Evolutionary conservation across 345 rosid genomes (phyloP), one percentile per base, ranked within the genome.

Genomic region (Clarkia xantiana): DNA sequence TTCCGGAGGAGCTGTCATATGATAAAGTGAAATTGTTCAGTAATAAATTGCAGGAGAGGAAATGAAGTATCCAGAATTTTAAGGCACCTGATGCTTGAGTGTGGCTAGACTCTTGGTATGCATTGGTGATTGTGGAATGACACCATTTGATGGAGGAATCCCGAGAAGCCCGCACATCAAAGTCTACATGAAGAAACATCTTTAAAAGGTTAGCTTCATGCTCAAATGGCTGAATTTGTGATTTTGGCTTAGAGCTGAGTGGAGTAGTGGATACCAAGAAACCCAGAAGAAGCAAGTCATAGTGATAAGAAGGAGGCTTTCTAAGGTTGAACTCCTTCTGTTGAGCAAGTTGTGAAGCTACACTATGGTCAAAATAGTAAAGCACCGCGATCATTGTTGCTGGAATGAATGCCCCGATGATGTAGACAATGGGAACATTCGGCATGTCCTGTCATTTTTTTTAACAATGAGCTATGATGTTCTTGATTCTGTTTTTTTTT

Each of bases 301-400:
- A 86, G 56, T 91, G 96, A 61, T 91, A 91, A 38, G 82, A 84
- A 53, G 96, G 55, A 39, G 96, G 96, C 61, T 86, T 91, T 70
- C 82, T 91, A 67, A 91, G 64, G 72, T 91, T 91, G 69, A 84
- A 86, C 56, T 90, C 97, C 51, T 83, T 73, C 67, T 86, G 97
- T 54, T 90, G 96, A 4, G 97, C 88, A 53, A 90, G 88, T 64
- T 90, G 97, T 40, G 97, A 90, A 39, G 97, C 97, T 51, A 90
- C 97, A 34, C 97, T 90, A 57, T 90, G 97, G 58, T 90, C 97
- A 39, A 89, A 89, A 62, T 89, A 89, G 62, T 89, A 89, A 34
- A 89, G 83, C 42, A 89, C 97, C 1, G 97, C 96, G 49, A 90
- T 90, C 97, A 90, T 90, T 39, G 94, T 81, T 54, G 97, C 94